These are phyloP conservation scores for Decorospora gaudefroyi DNA, from an alignment of 2,329 filamentous ascomycete genomes.

Conservation along the genomic window DNA sequence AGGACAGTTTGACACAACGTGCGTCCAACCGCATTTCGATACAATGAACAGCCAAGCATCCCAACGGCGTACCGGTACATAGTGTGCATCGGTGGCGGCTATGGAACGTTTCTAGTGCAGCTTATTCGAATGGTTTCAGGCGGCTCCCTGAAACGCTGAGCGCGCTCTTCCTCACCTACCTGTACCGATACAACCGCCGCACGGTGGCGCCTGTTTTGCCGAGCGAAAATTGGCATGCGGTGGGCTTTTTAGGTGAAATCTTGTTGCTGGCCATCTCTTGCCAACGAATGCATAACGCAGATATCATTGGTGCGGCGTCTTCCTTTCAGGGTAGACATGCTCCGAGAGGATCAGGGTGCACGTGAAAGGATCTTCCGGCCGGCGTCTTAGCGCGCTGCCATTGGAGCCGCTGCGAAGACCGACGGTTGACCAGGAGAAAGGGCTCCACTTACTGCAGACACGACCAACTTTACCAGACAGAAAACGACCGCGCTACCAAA, in stretches of 20 bases:
- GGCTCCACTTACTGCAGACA: conserved; percentile 27
- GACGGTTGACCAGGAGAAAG: conserved; percentile 18
- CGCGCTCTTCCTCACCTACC: too few species aligned
- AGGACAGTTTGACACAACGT: conserved; percentile 8
- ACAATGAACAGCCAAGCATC: conserved; percentile 7
- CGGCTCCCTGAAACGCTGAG: conserved; percentile 38
- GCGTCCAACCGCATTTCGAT: neutral
- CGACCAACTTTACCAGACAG: conserved; percentile 20
- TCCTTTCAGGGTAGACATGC: conserved; percentile 15
- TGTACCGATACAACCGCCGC: conserved; percentile 20
- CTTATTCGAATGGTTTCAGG: conserved; percentile 39
- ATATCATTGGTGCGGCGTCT: conserved; percentile 21
- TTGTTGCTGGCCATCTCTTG: conserved; percentile 2
- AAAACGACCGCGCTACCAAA: conserved; percentile 14
- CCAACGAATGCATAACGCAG: conserved; percentile 10
- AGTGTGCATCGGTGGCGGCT: conserved; percentile 19
- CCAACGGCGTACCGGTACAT: conserved; percentile 4
- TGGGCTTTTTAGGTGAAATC: conserved; percentile 3
- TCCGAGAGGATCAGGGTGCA: conserved; percentile 16
- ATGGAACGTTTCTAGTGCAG: conserved; percentile 27
- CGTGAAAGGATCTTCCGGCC: conserved; percentile 17
- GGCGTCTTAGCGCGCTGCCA: conserved; percentile 22
- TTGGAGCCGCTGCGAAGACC: conserved; percentile 8
- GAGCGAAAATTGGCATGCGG: conserved; percentile 5
- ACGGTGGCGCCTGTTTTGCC: too few species aligned